Conservation (phyloP, 768 basidiomycete species). For the Boletus rubescentipes region DNA sequence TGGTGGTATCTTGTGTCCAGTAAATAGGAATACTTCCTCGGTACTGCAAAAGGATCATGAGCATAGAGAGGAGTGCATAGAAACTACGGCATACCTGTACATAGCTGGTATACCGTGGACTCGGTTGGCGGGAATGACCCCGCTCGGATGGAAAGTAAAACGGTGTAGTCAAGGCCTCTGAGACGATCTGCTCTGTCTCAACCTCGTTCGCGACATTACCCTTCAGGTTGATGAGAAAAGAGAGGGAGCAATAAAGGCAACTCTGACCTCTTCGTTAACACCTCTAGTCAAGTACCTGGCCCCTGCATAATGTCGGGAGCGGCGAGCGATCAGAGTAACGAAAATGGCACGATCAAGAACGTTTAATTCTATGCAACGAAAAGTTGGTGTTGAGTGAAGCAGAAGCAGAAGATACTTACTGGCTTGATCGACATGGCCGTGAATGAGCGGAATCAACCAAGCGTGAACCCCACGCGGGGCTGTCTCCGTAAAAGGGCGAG, state of each 20-base stretch:
- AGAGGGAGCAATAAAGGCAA: not conserved
- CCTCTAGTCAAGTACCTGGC: conserved; percentile 93
- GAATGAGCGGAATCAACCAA: conserved; percentile 90
- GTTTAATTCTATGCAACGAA: conserved; percentile 65
- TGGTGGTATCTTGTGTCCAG: conserved; percentile 93
- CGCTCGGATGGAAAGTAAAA: conserved; percentile 68
- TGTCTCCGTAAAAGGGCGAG: conserved; percentile 56
- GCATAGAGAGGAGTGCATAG: not conserved
- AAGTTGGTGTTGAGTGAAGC: not conserved
- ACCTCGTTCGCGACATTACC: conserved; percentile 99
- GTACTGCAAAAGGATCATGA: conserved; percentile 49
- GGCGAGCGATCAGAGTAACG: conserved; percentile 90
- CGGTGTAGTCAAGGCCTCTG: conserved; percentile 83
- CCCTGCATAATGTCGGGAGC: conserved; percentile 94
- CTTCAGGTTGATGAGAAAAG: conserved; percentile 38
- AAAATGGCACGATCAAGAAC: conserved; percentile 89
- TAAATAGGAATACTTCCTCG: conserved; percentile 94
- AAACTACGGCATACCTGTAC: conserved; percentile 61
- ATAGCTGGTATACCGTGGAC: conserved; percentile 91
- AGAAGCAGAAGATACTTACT: conserved; percentile 54
- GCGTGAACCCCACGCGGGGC: conserved; percentile 50
- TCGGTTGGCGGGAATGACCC: conserved; percentile 52
- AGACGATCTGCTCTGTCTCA: conserved; percentile 97
- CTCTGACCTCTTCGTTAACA: conserved; percentile 80
- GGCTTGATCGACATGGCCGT: conserved; percentile 98